These are phyloP conservation scores for Aschersonia sp. DNA, from an alignment of 2,329 filamentous ascomycete genomes.

Conservation along the genomic window DNA sequence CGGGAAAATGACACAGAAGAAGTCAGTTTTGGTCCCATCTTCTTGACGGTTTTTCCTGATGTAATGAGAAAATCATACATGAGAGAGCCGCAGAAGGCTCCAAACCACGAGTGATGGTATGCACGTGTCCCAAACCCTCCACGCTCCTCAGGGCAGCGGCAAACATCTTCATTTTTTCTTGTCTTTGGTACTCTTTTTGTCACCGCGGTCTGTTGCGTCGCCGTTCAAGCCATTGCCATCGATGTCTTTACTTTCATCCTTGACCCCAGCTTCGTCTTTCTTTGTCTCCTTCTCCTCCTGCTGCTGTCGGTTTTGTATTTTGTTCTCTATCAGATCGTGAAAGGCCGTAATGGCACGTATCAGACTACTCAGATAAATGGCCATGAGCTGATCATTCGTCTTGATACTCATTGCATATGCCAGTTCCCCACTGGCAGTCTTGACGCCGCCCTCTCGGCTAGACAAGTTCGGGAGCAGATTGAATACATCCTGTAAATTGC, in stretches of 20 bases:
- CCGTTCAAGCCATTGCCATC: slow-evolving; percentile 22
- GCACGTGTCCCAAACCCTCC: too few species aligned
- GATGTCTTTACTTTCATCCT: slow-evolving; percentile 43
- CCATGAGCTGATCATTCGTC: slow-evolving; percentile 98
- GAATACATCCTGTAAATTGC: slow-evolving; percentile 98
- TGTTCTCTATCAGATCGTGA: slow-evolving; percentile 98
- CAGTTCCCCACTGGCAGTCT: slow-evolving; percentile 63
- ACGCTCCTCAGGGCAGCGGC: neutral
- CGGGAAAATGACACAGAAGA: too few species aligned
- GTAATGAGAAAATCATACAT: neutral
- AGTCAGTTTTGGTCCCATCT: too few species aligned
- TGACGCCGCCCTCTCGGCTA: slow-evolving; percentile 56
- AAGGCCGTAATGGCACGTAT: slow-evolving; percentile 97
- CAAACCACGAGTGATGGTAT: neutral
- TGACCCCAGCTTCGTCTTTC: slow-evolving; percentile 52
- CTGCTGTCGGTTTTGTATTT: slow-evolving; percentile 96
- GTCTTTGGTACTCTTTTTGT: slow-evolving; percentile 43
- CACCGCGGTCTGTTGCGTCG: slow-evolving; percentile 32
- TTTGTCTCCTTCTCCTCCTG: slow-evolving; percentile 90
- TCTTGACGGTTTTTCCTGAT: neutral
- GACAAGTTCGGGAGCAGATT: slow-evolving; percentile 94
- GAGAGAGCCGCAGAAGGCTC: neutral
- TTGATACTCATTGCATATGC: slow-evolving; percentile 97
- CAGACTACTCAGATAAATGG: slow-evolving; percentile 91
- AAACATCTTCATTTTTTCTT: slow-evolving; percentile 23